Percentiles rank a stretch among this genome's conserved stretches.
Evolutionary conservation across 306 rosid genomes (phyloP).

Genomic region (Begonia loranthoides): DNA sequence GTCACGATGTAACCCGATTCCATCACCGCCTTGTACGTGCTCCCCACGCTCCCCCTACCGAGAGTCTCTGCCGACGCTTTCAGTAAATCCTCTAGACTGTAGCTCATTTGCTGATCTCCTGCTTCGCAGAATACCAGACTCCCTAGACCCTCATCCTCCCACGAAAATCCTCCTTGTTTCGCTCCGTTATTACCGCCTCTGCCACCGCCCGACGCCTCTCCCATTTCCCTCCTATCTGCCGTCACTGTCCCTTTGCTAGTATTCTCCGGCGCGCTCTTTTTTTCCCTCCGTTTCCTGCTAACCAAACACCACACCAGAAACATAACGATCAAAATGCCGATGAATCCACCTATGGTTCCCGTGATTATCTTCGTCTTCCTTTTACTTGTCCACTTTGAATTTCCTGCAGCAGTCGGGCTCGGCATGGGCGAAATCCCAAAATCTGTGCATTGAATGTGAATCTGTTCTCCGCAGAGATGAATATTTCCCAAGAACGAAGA

Average conservation of each 20-base stretch:
- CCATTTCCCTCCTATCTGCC: slow-evolving; percentile 4
- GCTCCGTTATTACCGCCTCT: slow-evolving; percentile 30
- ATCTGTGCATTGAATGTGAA: slow-evolving; percentile 21
- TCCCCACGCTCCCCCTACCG: slow-evolving; percentile 84
- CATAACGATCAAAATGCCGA: slow-evolving; percentile 13
- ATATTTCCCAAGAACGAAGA: slow-evolving; percentile 57
- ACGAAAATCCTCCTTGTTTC: slow-evolving; percentile 56
- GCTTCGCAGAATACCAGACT: slow-evolving; percentile 89
- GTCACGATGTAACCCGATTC: slow-evolving; percentile 89
- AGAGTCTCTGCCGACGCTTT: slow-evolving; percentile 92
- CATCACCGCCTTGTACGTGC: slow-evolving; percentile 95
- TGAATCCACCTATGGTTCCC: slow-evolving; percentile 51
- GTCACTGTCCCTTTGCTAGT: slow-evolving; percentile 16
- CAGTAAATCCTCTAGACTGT: slow-evolving; percentile 68
- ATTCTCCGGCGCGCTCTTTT: slow-evolving; percentile 10
- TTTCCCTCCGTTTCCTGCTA: slow-evolving; percentile 18
- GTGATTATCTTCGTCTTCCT: slow-evolving; percentile 41
- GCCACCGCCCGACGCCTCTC: slow-evolving; percentile 12
- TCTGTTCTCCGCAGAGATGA: slow-evolving; percentile 51
- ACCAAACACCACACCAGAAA: slow-evolving; percentile 17
- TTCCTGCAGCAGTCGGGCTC: no score
- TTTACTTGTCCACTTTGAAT: slow-evolving; percentile 3
- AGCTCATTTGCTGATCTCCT: slow-evolving; percentile 77
- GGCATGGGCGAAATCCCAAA: no score
- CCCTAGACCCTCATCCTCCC: slow-evolving; percentile 94